Conservation (phyloP, 352 stramenopile genomes). For the Peronospora farinosa region DNA sequence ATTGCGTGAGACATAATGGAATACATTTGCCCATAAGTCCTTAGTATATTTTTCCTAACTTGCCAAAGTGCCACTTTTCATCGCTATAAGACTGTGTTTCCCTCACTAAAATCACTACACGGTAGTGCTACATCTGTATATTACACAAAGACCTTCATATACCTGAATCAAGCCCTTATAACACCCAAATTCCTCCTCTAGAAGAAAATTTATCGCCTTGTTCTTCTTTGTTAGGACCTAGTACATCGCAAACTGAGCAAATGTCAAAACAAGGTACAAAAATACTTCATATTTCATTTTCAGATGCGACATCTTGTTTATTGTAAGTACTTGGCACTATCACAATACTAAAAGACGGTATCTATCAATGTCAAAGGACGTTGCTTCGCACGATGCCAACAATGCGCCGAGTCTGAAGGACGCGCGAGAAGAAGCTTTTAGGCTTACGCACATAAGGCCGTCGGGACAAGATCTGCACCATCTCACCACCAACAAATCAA, state of each 20-base stretch:
- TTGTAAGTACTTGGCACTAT: not conserved
- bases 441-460: not conserved
- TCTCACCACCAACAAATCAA: conserved; percentile 1
- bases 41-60: not conserved
- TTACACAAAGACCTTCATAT: too few species aligned
- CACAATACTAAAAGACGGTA: conserved; percentile 2
- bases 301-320: too few species aligned
- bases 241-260: not conserved
- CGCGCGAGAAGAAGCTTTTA: conserved; percentile 14
- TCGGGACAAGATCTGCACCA: not conserved
- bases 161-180: too few species aligned
- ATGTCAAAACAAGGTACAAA: conserved; percentile 1
- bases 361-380: conserved; percentile 9
- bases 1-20: not conserved
- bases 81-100: not conserved
- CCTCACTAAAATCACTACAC: not conserved
- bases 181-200: too few species aligned
- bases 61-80: not conserved
- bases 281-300: not conserved
- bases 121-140: too few species aligned
- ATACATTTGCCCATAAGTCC: not conserved
- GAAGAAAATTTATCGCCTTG: too few species aligned
- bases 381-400: conserved; percentile 12
- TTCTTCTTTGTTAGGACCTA: not conserved
- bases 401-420: conserved; percentile 12